Evolutionary conservation across 2,329 filamentous ascomycete species (phyloP), one percentile per base, ranked within the genome.

Genomic region (Madurella fahalii): DNA sequence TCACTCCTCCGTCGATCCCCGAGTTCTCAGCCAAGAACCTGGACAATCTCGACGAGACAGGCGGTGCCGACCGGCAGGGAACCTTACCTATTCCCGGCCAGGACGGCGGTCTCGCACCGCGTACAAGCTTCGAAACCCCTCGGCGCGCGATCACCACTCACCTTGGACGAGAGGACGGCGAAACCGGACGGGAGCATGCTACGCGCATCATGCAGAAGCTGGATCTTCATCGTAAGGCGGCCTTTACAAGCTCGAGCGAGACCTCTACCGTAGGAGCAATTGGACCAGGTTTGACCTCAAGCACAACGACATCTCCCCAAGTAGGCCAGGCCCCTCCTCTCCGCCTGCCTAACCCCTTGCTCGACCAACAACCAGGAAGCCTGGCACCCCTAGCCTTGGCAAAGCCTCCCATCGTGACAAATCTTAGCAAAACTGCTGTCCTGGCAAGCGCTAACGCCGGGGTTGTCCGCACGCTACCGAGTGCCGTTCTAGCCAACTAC

Each of bases 191-290:
- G 58, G 91, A 95, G 57, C 90, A 94, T 69, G 88, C 90, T 9
- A 83, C 90, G 17, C 84, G 92, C 57, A 90, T 97, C 59, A 96
- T 96, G 69, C 90, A 95, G 68, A 96, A 91, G 70, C 80, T 96
- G 43, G 93, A 96, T 69, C 77, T 96, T 54, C 89, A 95, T 69
- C 85, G 93, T 61, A 95, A 93, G 67, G 79, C 85, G 39, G 83
- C 84, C 7, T 81, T 85, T 57, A 77, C 78, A 31, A 58, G 42
- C 53, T 46, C 55, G 16, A 68, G 72, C 17, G 73, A 70, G 20
- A 65, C 67, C 9, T 69, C 69, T 2, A 71, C 62, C 47, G 68
- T 71, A 37, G 72, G 68, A 50, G 73, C 73, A 25, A 70, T 68
- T 51, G 75, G 69, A 39, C 69, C 78, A 12, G 78, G 81, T 17